Evolutionary conservation across 768 basidiomycete genomes (phyloP).

Genomic region (Gloeostereum incarnatum): DNA sequence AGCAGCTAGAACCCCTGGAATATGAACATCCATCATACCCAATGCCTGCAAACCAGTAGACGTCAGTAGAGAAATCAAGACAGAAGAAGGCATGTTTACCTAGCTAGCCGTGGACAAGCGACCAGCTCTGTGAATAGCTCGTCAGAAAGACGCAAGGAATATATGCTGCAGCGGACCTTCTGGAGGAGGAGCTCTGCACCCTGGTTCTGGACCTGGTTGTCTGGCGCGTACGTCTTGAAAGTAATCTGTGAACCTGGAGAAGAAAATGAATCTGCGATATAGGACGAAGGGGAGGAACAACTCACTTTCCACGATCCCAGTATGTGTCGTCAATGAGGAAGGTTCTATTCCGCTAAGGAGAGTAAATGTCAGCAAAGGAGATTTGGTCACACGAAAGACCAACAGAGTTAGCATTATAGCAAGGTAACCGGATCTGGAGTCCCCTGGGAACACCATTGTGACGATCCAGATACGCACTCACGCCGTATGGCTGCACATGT

Average conservation of each 20-base stretch:
- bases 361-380: slow-evolving; percentile 5
- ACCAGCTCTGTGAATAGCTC: slow-evolving; percentile 52
- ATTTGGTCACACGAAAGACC: background rate
- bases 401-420: too few relatives aligned
- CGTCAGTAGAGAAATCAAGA: slow-evolving; percentile 7
- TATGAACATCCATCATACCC: slow-evolving; percentile 29
- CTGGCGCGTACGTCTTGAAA: slow-evolving; percentile 42
- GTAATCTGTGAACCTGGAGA: slow-evolving; percentile 53
- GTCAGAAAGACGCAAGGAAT: slow-evolving; percentile 4
- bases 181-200: slow-evolving; percentile 51
- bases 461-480: too few relatives aligned
- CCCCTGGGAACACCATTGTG: too few relatives aligned
- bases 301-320: slow-evolving; percentile 68
- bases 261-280: slow-evolving; percentile 1
- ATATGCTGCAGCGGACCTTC: slow-evolving; percentile 31
- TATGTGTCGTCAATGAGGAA: slow-evolving; percentile 63
- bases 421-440: too few relatives aligned
- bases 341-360: slow-evolving; percentile 44
- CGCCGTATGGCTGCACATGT: too few relatives aligned
- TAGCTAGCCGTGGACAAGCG: slow-evolving; percentile 61
- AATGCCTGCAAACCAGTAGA: slow-evolving; percentile 42
- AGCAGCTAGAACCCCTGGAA: background rate
- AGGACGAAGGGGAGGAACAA: slow-evolving; percentile 1
- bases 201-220: slow-evolving; percentile 58
- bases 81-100: slow-evolving; percentile 27